Conservation (phyloP, 2,329 filamentous ascomycete species). For the Aureobasidium sp. region DNA sequence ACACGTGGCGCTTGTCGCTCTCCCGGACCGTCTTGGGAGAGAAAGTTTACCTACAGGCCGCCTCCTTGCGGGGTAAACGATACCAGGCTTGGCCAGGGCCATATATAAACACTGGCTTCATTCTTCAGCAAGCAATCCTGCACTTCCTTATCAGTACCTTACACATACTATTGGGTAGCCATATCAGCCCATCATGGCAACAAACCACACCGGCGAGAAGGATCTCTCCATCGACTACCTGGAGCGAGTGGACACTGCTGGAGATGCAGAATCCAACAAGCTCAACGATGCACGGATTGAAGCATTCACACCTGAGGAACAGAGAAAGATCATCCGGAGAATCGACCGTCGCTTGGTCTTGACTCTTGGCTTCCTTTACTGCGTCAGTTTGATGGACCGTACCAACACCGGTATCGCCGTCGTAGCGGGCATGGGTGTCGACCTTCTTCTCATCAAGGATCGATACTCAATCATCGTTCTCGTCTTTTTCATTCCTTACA, state of each 20-base stretch:
- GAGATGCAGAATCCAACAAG: background rate
- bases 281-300: conserved; percentile 24
- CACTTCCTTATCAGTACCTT: background rate
- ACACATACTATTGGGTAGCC: background rate
- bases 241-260: background rate
- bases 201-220: background rate
- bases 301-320: conserved; percentile 50
- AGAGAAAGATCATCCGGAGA: conserved; percentile 57
- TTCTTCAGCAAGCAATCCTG: background rate
- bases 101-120: background rate
- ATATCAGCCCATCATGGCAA: background rate
- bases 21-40: background rate
- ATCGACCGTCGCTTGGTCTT: conserved; percentile 52
- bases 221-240: background rate
- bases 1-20: conserved; percentile 10
- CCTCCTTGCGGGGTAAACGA: conserved; percentile 4
- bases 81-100: background rate
- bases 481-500: conserved; percentile 67
- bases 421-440: conserved; percentile 28
- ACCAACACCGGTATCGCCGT: conserved; percentile 27
- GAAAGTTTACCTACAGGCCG: background rate
- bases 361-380: conserved; percentile 35
- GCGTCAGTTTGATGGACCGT: conserved; percentile 26
- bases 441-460: conserved; percentile 23
- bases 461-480: conserved; percentile 45